Evolutionary conservation across 495 filamentous ascomycete genomes (phyloP), one percentile per base, ranked within the genome.

Genomic region (Lasiosphaeria miniovina): DNA sequence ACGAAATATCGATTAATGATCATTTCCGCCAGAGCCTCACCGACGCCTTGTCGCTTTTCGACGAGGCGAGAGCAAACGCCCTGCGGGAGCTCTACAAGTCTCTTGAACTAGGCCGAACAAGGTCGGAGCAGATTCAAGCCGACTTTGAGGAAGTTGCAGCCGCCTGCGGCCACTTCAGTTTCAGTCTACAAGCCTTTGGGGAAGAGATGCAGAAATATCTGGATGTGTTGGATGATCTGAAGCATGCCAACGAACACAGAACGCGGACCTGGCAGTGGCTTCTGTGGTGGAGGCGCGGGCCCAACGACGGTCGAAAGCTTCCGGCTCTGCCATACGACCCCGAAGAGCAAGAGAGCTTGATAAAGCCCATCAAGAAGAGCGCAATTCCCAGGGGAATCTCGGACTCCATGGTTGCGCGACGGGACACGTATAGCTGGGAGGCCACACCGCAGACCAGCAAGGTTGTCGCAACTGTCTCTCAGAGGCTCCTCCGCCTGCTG

Each of bases 111-210:
- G 82, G 84, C 43, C 83, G 82, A 56, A 74, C 85, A 4, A 79
- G 84, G 36, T 82, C 84, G 3, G 77, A 89, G 36, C 86, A 87
- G 45, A 77, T 90, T n/a, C 88, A 93, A 60, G 94, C 94, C 6
- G 94, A 96, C 68, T 88, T 96, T 52, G 94, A 98, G 70, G 94
- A 98, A 72, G 91, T 98, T 8, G 90, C 92, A 36, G 94, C 94
- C 5, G 93, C 90, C 49, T 98, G 94, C 66, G 93, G 93, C 3
- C 91, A 98, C 68, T 98, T 97, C 69, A 90, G 88, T 67, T 96
- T 91, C 66, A 92, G 89, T 17, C 77, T 98, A 33, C 81, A 92
- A 57, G 87, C 91, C 61, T 91, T 98, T 71, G 92, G 91, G 0
- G 89, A 96, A 67, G 91, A 96, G 68, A 87, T 96, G 79, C 82